Evolutionary conservation across 441 rosid genomes (phyloP), one percentile per base, ranked within the genome.

Genomic region (Brassica balearica): DNA sequence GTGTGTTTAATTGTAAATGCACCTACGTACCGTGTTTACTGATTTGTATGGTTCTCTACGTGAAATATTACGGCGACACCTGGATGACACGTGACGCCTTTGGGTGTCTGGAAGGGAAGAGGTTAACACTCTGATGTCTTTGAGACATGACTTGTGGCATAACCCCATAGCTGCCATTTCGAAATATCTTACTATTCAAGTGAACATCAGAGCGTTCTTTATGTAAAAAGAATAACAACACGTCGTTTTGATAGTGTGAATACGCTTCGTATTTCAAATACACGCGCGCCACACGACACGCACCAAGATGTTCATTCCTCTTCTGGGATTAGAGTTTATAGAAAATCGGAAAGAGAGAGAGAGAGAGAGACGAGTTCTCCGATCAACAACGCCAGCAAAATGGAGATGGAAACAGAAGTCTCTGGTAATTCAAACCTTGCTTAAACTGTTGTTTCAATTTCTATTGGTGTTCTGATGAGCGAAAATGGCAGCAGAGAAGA

Each of bases 401-500:
- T n/a, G 68, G 79, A 80, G 11, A 2, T 46, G 64, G 46, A 65
- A 75, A 75, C 53, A 32, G 80, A 71, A 43, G 65, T 75, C 19
- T 80, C 83, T 5, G 76, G 80, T 70, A 48, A 63, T 6, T 22
- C 56, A 20, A 65, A 62, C n/a, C 6, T 32, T 41, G 19, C 9
- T 53, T 53, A 15, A 53, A 53, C 20, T 53, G 20, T 53, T 53
- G 20, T 46, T 46, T 46, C 6, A 46, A 46, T 4, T 6, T 53
- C 3, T 46, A 3, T 48, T 48, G 4, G 56, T 48, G 15, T 48
- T 48, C 8, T 48, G 56, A 48, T 5, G 19, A 48, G 17, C 19
- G 9, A 3, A 10, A 12, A 71, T 81, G 78, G 77, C 63, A 77
- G 77, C 73, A 74, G 83, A 82, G 84, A 81, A 73, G 77, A 87